Conservation (phyloP, 257 asterid genomes). For the Paulownia fortunei region DNA sequence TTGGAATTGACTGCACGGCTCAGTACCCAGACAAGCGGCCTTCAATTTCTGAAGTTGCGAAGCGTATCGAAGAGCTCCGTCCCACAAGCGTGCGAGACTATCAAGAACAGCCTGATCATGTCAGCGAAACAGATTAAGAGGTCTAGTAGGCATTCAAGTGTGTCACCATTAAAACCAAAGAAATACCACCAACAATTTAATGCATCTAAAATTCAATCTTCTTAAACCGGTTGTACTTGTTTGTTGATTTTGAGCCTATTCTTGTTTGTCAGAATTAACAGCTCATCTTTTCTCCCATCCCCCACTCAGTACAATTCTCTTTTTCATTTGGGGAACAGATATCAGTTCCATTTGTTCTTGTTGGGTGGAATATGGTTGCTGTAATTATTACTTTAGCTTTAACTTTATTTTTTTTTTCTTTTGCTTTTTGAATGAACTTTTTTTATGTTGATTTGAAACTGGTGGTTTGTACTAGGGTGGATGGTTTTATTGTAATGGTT, state of each 20-base stretch:
- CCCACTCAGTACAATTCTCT: conserved; percentile 30
- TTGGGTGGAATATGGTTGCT: conserved; percentile 54
- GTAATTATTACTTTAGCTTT: conserved; percentile 64
- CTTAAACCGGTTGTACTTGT: conserved; percentile 37
- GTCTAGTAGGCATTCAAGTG: neutral
- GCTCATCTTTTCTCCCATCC: conserved; percentile 32
- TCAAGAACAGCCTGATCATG: conserved; percentile 50
- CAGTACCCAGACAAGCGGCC: conserved; percentile 84
- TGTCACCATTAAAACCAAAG: conserved; percentile 29
- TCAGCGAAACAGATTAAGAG: conserved; percentile 51
- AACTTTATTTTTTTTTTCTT: conserved; percentile 40
- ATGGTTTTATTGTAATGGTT: conserved; percentile 10
- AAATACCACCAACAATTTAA: conserved; percentile 17
- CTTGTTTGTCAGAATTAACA: conserved; percentile 45
- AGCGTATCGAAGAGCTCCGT: conserved; percentile 57
- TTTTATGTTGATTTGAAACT: conserved; percentile 19
- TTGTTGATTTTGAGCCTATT: conserved; percentile 44
- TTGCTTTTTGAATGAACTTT: conserved; percentile 41
- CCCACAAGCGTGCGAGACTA: conserved; percentile 38
- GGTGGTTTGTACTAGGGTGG: conserved; percentile 27
- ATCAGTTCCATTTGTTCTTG: conserved; percentile 51
- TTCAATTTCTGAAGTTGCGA: conserved; percentile 53
- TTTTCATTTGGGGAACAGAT: conserved; percentile 27
- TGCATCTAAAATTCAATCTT: conserved; percentile 19
- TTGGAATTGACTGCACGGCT: conserved; percentile 78